Conservation (phyloP, 352 stramenopile species). For the Phytophthora tubulina region DNA sequence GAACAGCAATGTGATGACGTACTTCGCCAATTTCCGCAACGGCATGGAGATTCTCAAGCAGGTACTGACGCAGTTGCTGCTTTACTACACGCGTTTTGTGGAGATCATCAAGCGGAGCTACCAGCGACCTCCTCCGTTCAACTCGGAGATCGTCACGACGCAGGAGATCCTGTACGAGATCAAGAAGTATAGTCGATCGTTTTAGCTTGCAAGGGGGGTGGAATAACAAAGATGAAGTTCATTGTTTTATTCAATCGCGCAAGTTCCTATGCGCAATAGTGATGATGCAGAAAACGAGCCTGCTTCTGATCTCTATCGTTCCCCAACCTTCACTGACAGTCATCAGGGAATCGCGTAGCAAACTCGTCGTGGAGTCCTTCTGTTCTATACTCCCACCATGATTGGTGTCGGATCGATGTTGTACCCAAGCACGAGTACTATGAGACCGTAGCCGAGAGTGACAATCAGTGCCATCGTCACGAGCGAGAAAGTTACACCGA, state of each 20-base stretch:
- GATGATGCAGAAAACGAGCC: slow-evolving; percentile 22
- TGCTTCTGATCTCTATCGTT: slow-evolving; percentile 26
- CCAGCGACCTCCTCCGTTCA: slow-evolving; percentile 83
- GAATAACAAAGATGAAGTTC: slow-evolving; percentile 12
- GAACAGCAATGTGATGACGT: slow-evolving; percentile 97
- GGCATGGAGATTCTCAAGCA: slow-evolving; percentile 99
- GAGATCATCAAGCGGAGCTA: slow-evolving; percentile 96
- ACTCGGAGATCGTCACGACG: slow-evolving; percentile 95
- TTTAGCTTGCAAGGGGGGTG: slow-evolving; percentile 57
- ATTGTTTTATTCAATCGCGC: slow-evolving; percentile 33
- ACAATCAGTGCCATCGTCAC: slow-evolving; percentile 88
- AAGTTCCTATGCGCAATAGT: slow-evolving; percentile 12
- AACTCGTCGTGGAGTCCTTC: slow-evolving; percentile 5
- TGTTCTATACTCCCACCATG: slow-evolving; percentile 34
- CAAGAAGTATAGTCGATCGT: slow-evolving; percentile 97
- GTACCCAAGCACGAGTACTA: slow-evolving; percentile 84
- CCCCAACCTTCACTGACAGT: not conserved
- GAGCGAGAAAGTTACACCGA: slow-evolving; percentile 88
- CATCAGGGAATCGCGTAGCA: slow-evolving; percentile 18
- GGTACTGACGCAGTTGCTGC: slow-evolving; percentile 97
- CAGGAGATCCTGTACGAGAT: slow-evolving; percentile 98
- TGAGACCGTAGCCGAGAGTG: slow-evolving; percentile 87
- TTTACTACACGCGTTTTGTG: slow-evolving; percentile 99
- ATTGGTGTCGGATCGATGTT: slow-evolving; percentile 64
- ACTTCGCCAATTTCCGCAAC: slow-evolving; percentile 99